These are phyloP conservation scores for Candida vartiovaarae DNA, from an alignment of 805 yeast genomes.

Conservation along the genomic window DNA sequence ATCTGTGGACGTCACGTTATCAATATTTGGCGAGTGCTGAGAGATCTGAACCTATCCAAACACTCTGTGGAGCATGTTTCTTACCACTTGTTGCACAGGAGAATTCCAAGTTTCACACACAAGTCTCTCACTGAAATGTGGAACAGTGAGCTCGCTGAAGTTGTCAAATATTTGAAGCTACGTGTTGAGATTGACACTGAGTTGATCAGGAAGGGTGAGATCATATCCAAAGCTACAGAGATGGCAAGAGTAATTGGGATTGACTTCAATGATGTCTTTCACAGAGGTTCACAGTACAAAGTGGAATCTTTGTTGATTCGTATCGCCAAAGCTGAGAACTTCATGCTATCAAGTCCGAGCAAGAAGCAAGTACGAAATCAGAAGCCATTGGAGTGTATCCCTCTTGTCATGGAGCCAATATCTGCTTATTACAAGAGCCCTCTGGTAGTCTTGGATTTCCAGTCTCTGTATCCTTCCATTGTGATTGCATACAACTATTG, in stretches of 20 bases:
- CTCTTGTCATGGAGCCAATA: slow-evolving; percentile 88
- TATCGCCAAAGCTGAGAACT: slow-evolving; percentile 70
- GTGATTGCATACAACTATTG: slow-evolving; percentile 89
- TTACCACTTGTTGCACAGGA: slow-evolving; percentile 55
- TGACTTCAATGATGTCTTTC: slow-evolving; percentile 81
- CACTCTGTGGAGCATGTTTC: slow-evolving; percentile 75
- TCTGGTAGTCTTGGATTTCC: slow-evolving; percentile 83
- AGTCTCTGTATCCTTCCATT: slow-evolving; percentile 88
- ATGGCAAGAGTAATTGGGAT: slow-evolving; percentile 83
- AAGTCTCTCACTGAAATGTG: slow-evolving; percentile 44
- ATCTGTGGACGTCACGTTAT: slow-evolving; percentile 79
- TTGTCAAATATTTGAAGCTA: slow-evolving; percentile 39
- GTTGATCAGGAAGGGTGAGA: slow-evolving; percentile 46
- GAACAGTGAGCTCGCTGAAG: slow-evolving; percentile 26
- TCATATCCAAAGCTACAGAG: slow-evolving; percentile 66
- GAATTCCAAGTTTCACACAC: slow-evolving; percentile 58
- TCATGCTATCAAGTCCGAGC: slow-evolving; percentile 69
- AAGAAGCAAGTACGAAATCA: slow-evolving; percentile 76
- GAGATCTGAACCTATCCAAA: slow-evolving; percentile 57
- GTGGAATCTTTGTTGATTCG: slow-evolving; percentile 82
- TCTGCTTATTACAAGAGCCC: slow-evolving; percentile 85
- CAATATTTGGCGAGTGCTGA: slow-evolving; percentile 76
- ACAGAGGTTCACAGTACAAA: slow-evolving; percentile 89
- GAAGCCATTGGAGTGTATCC: slow-evolving; percentile 80
- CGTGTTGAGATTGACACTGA: slow-evolving; percentile 37